Evolutionary conservation across 2,329 filamentous ascomycete genomes (phyloP), one percentile per base, ranked within the genome.

Genomic region (Elsinoe batatas): DNA sequence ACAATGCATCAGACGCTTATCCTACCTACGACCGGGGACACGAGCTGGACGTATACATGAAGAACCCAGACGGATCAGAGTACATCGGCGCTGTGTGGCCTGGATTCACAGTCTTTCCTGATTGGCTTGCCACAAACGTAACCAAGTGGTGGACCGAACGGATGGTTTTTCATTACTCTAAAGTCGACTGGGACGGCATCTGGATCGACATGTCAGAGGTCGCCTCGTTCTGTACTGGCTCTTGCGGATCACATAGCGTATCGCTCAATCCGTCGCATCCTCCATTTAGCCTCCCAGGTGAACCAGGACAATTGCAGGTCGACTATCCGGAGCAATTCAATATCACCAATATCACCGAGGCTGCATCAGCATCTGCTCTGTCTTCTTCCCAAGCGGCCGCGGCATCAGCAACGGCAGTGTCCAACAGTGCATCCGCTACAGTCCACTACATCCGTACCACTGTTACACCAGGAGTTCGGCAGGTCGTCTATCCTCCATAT

Each of bases 401-500:
- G 47, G 69, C 69, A 35, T 47, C 60, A 17, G 62, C 65, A 6
- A 64, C 64, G 3, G 60, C 65, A 30, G 58, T 62, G 1, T 58
- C 60, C 20, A 53, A 58, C 12, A 56, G 55, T 5, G 49, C 62
- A 6, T 61, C 62, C 22, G 65, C 67, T 2, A 67, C 68, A 0
- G 65, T 63, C 1, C 62, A 71, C 0, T 70, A 69, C 12, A 58
- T 62, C 47, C 76, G 78, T 3, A 82, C 79, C 0, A 82, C 74
- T 1, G 80, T 83, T 1, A 85, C 81, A 0, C 74, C 79, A 0
- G 84, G 83, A 1, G 72, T 74, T 11, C 79, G 87, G 17, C 78
- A 90, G 62, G 70, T 91, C 56, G 81, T 89, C 63, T 77, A 83
- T 62, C 88, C 88, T 18, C 85, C 87, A 2, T 93, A 91, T 63